These are phyloP conservation scores for Beta lomatogona DNA, from an alignment of 179 eudicot genomes.

Conservation along the genomic window DNA sequence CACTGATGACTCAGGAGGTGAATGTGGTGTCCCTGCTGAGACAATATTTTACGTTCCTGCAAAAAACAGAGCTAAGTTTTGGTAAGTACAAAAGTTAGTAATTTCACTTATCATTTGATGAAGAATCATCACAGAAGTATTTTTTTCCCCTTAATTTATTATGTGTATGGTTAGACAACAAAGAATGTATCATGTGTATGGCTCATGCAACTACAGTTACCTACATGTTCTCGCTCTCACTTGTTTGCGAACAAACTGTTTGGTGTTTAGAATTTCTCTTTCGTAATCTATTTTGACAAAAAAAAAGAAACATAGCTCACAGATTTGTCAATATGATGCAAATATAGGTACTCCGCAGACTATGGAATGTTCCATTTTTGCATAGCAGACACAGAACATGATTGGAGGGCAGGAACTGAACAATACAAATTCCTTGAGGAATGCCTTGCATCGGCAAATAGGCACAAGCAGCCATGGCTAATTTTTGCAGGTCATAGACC, in stretches of 20 bases:
- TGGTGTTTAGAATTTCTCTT: too few relatives aligned
- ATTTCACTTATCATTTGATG: neutral
- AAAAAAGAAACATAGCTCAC: too few relatives aligned
- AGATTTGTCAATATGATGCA: neutral
- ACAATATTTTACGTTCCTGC: constrained; percentile 47
- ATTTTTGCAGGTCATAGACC: constrained; percentile 63
- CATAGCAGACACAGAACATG: constrained; percentile 76
- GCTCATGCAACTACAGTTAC: too few relatives aligned
- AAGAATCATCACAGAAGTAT: too few relatives aligned
- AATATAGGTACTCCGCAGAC: constrained; percentile 50
- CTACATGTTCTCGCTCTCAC: too few relatives aligned
- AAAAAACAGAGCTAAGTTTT: constrained; percentile 39
- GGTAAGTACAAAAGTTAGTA: constrained; percentile 12
- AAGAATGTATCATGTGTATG: too few relatives aligned
- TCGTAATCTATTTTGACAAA: too few relatives aligned
- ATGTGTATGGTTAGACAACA: too few relatives aligned
- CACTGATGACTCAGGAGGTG: constrained; percentile 41
- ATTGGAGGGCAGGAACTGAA: constrained; percentile 72
- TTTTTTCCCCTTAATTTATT: too few relatives aligned
- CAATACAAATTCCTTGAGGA: constrained; percentile 69
- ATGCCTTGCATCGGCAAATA: constrained; percentile 60
- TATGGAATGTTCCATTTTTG: constrained; percentile 81
- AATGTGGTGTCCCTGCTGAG: constrained; percentile 49
- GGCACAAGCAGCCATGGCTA: constrained; percentile 66
- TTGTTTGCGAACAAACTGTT: too few relatives aligned